Conservation (phyloP, 2,329 filamentous ascomycete genomes). For the Verticillium dahliae region DNA sequence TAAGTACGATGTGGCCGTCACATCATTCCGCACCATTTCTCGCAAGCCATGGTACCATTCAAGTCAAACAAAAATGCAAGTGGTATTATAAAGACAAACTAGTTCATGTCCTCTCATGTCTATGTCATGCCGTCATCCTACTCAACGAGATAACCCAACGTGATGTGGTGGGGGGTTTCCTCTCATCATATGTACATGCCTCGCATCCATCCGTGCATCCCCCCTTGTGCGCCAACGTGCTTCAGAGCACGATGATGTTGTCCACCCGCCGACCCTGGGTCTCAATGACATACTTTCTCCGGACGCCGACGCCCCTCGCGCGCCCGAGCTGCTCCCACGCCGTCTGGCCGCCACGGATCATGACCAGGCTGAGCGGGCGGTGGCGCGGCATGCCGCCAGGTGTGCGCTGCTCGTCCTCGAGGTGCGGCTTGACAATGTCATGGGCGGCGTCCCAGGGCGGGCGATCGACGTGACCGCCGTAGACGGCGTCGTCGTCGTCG, state of each 20-base stretch:
- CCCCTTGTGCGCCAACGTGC: neutral
- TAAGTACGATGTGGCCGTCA: too few relatives aligned
- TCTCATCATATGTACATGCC: neutral
- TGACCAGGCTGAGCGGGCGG: constrained; percentile 73
- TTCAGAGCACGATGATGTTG: constrained; percentile 61
- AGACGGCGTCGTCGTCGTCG: constrained; percentile 20
- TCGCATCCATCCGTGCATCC: neutral
- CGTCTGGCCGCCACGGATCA: constrained; percentile 64
- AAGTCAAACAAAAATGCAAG: neutral
- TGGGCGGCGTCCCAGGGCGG: constrained; percentile 14
- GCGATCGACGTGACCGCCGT: constrained; percentile 10
- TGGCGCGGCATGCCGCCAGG: constrained; percentile 61
- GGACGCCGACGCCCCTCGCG: constrained; percentile 65
- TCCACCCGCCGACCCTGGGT: constrained; percentile 73
- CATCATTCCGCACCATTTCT: neutral
- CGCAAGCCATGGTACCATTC: neutral
- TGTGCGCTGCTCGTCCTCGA: constrained; percentile 69
- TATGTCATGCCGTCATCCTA: neutral
- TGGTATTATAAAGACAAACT: neutral
- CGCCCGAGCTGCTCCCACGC: constrained; percentile 57
- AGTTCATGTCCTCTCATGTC: neutral
- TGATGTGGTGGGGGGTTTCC: neutral
- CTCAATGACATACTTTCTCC: constrained; percentile 71
- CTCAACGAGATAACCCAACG: neutral
- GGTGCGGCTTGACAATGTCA: constrained; percentile 51